These are phyloP conservation scores for Epichloe hybrida DNA, from an alignment of 2,329 filamentous ascomycete genomes.

Conservation along the genomic window DNA sequence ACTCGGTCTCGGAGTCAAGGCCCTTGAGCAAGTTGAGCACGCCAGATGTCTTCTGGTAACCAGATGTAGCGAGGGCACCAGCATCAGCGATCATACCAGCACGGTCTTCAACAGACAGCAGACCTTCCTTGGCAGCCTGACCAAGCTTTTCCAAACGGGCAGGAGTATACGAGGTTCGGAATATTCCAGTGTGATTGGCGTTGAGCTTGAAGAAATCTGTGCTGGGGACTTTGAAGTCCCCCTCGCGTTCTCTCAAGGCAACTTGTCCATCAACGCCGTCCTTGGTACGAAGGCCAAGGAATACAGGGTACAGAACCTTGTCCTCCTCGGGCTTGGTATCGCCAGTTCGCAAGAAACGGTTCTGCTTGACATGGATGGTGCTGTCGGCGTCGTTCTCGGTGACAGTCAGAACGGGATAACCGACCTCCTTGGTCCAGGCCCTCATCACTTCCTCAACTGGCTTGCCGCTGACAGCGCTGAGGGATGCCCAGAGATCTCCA, in stretches of 20 bases:
- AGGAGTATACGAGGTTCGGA: constrained; percentile 76
- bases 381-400: constrained; percentile 50
- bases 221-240: constrained; percentile 61
- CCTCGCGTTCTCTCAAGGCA: constrained; percentile 42
- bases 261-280: constrained; percentile 58
- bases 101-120: constrained; percentile 77
- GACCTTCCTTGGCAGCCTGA: constrained; percentile 56
- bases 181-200: constrained; percentile 84
- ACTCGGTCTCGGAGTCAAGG: constrained; percentile 72
- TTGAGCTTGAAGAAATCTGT: constrained; percentile 94
- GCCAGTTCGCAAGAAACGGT: constrained; percentile 82
- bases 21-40: constrained; percentile 74
- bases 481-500: constrained; percentile 75
- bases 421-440: constrained; percentile 94
- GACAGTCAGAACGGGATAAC: constrained; percentile 81
- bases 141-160: constrained; percentile 80
- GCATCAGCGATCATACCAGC: constrained; percentile 93
- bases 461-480: constrained; percentile 82
- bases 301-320: constrained; percentile 74
- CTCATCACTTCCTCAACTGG: constrained; percentile 83
- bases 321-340: constrained; percentile 93
- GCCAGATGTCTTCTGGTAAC: constrained; percentile 87
- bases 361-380: constrained; percentile 80
- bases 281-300: constrained; percentile 73
- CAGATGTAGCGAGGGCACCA: constrained; percentile 75